Evolutionary conservation across 225 moss, liverwort and hornwort species (phyloP), one percentile per base, ranked within the genome.

Genomic region (Asterella californica): DNA sequence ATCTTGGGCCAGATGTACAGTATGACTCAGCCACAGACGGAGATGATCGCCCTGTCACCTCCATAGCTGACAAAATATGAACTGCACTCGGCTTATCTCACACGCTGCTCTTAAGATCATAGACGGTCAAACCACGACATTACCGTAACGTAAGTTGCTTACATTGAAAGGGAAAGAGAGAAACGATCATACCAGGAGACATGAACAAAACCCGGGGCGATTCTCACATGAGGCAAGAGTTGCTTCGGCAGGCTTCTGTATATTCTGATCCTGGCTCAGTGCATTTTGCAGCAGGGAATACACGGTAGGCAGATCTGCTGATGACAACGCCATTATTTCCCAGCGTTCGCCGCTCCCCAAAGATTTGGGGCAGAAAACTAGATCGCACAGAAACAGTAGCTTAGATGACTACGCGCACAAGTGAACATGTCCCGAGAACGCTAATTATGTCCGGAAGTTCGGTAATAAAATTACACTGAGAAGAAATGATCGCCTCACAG

Each of bases 151-250:
- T 65, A 65, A 32, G 33, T 65, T 65, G 33, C 10, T 65, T 32
- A 65, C 65, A 71, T 71, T 46, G 17, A 72, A 5, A 19, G 14
- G 17, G 53, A 33, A 15, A 30, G 30, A 62, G 61, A 33, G 42
- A 64, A 53, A 11, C 66, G 53, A 72, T 76, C 79, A 89, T 91
- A 97, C 97, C 97, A 99, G 82, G 80, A 99, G 97, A 79, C 94
- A 95, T 46, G 97, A 99, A 83, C 97, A 99, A 83, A 99, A 99
- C 75, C 97, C 97, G 52, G 94, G 94, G 68, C 93, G 91, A 87
- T 89, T 93, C 88, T 99, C 97, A 61, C 94, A 95, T 24, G 93
- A 89, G 72, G 90, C 93, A 77, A 99, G 86, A 6, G 91, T 93
- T 64, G 93, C 91, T 86, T 99, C 97, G 37, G 97, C 97, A 78